A percentile compares a stretch with the other conserved stretches of the same genome.
Evolutionary conservation across 805 yeast genomes (phyloP).

Genomic region (Clavispora santaluciae): DNA sequence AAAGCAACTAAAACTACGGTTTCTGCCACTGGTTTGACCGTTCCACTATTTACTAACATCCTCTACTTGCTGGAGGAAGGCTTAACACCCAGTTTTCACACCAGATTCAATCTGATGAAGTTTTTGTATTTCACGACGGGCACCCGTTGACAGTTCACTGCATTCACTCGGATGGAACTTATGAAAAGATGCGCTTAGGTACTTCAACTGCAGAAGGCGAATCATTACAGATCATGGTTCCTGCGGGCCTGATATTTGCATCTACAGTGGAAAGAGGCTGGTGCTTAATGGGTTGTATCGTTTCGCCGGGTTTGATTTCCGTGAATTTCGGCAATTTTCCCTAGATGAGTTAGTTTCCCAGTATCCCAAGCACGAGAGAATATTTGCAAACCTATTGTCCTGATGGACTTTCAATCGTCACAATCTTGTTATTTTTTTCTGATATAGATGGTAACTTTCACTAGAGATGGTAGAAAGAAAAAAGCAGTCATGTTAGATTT

Average conservation of each 20-base stretch:
- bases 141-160: slow-evolving; percentile 19
- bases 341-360: not conserved
- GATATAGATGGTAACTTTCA: too few species aligned
- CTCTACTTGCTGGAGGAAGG: slow-evolving; percentile 17
- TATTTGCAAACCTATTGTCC: not conserved
- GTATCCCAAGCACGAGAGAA: not conserved
- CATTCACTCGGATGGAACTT: slow-evolving; percentile 17
- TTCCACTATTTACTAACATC: slow-evolving; percentile 20
- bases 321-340: slow-evolving; percentile 15
- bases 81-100: slow-evolving; percentile 20
- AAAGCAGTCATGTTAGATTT: too few species aligned
- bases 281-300: slow-evolving; percentile 21
- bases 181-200: slow-evolving; percentile 15
- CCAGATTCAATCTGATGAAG: slow-evolving; percentile 19
- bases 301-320: slow-evolving; percentile 21
- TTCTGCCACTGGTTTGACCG: slow-evolving; percentile 18
- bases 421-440: too few species aligned
- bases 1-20: slow-evolving; percentile 8
- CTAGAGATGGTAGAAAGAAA: too few species aligned
- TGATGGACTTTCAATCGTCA: too few species aligned
- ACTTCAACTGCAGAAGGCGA: slow-evolving; percentile 14
- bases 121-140: slow-evolving; percentile 22
- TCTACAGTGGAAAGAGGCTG: slow-evolving; percentile 18
- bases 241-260: slow-evolving; percentile 19
- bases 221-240: slow-evolving; percentile 17